Evolutionary conservation across 371 early-diverging fungal species (phyloP).

Genomic region (Nematocida sp.): DNA sequence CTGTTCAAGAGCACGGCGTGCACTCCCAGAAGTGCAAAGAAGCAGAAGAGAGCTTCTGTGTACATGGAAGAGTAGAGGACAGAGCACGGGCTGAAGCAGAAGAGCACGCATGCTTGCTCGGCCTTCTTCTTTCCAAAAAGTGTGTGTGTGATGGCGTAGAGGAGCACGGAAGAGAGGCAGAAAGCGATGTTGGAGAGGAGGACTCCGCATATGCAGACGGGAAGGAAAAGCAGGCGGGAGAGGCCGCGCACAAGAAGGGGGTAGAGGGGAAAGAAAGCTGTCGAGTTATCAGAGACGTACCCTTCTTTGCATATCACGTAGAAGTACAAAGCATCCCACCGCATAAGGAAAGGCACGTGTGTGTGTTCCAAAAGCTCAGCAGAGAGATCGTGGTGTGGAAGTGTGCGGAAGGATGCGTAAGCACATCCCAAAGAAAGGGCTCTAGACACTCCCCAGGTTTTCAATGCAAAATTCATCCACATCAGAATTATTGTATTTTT

Average conservation of each 20-base stretch:
- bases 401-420: constrained; percentile 8
- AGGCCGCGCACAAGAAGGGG: constrained; percentile 68
- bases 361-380: constrained; percentile 66
- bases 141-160: constrained; percentile 52
- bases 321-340: constrained; percentile 86
- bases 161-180: constrained; percentile 45
- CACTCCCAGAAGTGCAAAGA: constrained; percentile 50
- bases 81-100: constrained; percentile 59
- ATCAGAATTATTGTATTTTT: too few species aligned
- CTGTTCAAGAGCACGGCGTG: constrained; percentile 16
- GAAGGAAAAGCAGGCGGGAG: constrained; percentile 58
- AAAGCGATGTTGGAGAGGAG: constrained; percentile 54
- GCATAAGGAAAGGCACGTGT: constrained; percentile 66
- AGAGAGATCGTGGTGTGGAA: constrained; percentile 56
- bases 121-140: constrained; percentile 21
- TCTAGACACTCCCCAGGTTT: constrained; percentile 25
- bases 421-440: not conserved
- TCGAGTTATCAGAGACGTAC: constrained; percentile 76
- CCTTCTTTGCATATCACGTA: constrained; percentile 72
- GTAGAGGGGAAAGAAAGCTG: constrained; percentile 80
- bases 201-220: constrained; percentile 67
- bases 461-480: not conserved
- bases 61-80: constrained; percentile 61
- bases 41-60: constrained; percentile 61
- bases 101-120: constrained; percentile 42